Evolutionary conservation across 2,329 filamentous ascomycete genomes (phyloP), one percentile per base, ranked within the genome.

Genomic region (Pseudogymnoascus sp.): DNA sequence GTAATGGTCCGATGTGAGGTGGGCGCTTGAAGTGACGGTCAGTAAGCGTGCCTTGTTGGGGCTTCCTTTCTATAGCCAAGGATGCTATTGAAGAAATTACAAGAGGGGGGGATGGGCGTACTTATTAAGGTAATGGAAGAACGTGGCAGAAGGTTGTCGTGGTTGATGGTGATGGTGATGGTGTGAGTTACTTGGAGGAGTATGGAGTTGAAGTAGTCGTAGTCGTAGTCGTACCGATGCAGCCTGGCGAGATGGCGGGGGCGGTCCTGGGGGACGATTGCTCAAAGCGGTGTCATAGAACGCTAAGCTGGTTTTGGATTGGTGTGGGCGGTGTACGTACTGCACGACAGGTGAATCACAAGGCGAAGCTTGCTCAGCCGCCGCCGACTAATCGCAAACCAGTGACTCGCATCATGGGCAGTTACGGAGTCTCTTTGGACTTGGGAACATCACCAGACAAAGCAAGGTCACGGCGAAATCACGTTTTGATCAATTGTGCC

Each of bases 91-190:
- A 33, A 33, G 8, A 53, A 30, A n/a, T 15, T 33, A 33, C 15
- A 20, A 28, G 15, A 33, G 15, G 4, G 28, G 47, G 47, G 28
- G 47, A 33, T 33, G 28, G 7, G 47, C 47, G 15, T 53, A 53
- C 47, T 12, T 33, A 30, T 53, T 12, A 53, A 33, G 28, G 47
- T 53, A 50, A 12, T 2, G 9, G 25, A 18, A 33, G 47, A 53
- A 33, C 30, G 57, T 37, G n/a, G 57, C 5, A 59, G 63, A 64
- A 65, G 62, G 61, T 62, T 64, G 60, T 59, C 60, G 62, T 61
- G 60, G 50, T 58, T 41, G 59, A 62, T 64, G 62, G 62, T 63
- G 59, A 62, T 64, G 62, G 62, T 63, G 64, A 62, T 66, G 68
- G 61, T 65, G 68, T 62, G 59, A 66, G 64, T 64, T 64, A 64